Conservation (phyloP, 2,329 filamentous ascomycete genomes). For the Paracoccidioides brasiliensis region DNA sequence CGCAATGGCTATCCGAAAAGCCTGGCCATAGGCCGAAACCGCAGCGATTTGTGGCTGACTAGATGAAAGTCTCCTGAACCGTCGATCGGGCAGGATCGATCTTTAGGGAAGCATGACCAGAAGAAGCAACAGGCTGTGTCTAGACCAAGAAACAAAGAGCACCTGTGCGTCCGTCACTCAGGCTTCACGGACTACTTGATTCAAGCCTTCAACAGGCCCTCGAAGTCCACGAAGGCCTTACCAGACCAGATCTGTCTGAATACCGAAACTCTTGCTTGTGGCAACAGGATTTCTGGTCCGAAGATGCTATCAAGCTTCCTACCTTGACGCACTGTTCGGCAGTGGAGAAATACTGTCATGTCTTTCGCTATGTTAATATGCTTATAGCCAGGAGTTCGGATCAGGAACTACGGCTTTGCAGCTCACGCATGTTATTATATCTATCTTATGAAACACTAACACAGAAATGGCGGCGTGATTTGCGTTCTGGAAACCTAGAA, state of each 20-base stretch:
- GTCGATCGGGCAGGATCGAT: no score
- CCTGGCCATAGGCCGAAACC: no score
- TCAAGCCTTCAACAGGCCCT: constrained; percentile 1
- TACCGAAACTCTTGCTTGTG: neutral
- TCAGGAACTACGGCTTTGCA: neutral
- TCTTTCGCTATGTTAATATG: constrained; percentile 3
- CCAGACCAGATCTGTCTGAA: neutral
- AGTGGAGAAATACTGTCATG: constrained; percentile 1
- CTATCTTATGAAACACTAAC: constrained; percentile 1
- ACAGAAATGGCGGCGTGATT: neutral
- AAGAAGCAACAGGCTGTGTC: neutral
- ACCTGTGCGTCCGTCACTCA: no score
- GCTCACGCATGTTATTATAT: constrained; percentile 2
- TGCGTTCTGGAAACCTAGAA: constrained; percentile 1
- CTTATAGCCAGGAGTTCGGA: neutral
- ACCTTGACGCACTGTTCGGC: neutral
- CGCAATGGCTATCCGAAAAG: neutral
- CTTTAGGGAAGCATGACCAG: neutral
- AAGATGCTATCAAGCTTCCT: neutral
- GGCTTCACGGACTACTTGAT: neutral
- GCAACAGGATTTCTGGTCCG: neutral
- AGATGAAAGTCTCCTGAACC: no score
- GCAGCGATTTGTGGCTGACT: no score
- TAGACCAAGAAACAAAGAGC: neutral
- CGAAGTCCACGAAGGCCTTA: neutral